Evolutionary conservation across 139 green algal species (phyloP), one percentile per base, ranked within the genome.

Genomic region (Tetradesmus obliquus): DNA sequence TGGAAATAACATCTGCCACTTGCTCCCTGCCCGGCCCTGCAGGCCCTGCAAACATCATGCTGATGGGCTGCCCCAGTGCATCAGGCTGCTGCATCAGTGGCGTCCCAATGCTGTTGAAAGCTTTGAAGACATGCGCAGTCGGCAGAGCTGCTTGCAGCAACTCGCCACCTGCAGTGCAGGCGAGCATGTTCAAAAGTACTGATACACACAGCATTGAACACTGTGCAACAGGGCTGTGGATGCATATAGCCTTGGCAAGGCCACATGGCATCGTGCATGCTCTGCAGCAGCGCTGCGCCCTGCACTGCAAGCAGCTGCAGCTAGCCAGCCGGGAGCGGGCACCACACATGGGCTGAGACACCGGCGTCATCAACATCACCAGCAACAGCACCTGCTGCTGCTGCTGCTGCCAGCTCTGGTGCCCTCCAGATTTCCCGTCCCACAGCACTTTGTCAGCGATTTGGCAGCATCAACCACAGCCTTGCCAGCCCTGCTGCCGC

Each of bases 381-480:
- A 45, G 32, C 32, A 45, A 45, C 32, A 45, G 32, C 32, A 45
- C 32, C 32, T 45, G 32, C 32, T 45, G 32, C 32, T 45, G 32
- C 32, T 45, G 32, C 32, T 45, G 32, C 32, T 45, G 32, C 32
- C 32, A 45, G 32, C 32, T 45, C 32, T 71, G 54, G 24, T 71
- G 22, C 1, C 1, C 51, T 24, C 51, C 13, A 45, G 17, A 82
- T 20, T 82, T 20, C 24, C 17, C 74, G 15, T 19, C 7, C 81
- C 81, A 22, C 17, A 24, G 74, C 74, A 82, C 74, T 82, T 82
- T 82, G 15, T 76, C 15, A 76, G 66, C 32, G 32, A 45, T 45
- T 94, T 94, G 7, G 92, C 93, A 2, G 89, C 89, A 88, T 94
- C 92, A 13, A 94, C n/a, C 7, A 94, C 60, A 6, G 91, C 69